Base-by-base conservation (phyloP, 2,329 filamentous ascomycete species). In the Botrytis tulipae region DNA sequence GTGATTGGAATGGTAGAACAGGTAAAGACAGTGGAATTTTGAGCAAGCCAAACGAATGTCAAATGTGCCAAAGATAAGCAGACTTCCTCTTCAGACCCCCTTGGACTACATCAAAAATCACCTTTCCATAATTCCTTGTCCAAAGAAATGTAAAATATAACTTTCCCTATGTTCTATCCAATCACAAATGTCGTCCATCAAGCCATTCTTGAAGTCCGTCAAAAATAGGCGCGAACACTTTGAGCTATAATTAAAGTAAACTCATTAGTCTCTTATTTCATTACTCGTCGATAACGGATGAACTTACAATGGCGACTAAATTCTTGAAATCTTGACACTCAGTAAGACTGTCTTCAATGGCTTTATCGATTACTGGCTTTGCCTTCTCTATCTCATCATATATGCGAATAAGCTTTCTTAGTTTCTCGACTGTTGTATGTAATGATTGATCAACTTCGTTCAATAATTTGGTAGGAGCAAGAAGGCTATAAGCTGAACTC, bases 401-500 rank as follows among this genome's bases (percentile, higher is more conserved):
- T 40, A 61, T 37, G 6, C 10, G 20, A 22, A 61, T 14, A 16
- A 61, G 32, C 29, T 22, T 14, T 61, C 35, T 61, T 25, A 61
- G 14, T 7, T 12, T 8, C 35, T 61, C 59, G 20, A 61, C 59
- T 61, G 22, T 25, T 40, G 8, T 7, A 40, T 16, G 12, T 1
- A 22, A n/a, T 18, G 4, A 25, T 7, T n/a, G 9, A 16, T 40
- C 22, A 40, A 6, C 22, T 18, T 37, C 18, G 22, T 5, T 3
- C 32, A 22, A 4, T n/a, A 14, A 20, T 10, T 0, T n/a, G 1
- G 2, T 0, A 9, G 35, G 10, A 16, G 4, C 1, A 12, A 37
- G 35, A 61, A 61, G 20, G 14, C 25, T 40, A 25, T 12, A 40
- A 18, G 35, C 25, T 37, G 22, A n/a, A 10, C 59, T 37, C 25